These are phyloP conservation scores for Teratosphaeriaceae sp. DNA, from an alignment of 2,329 filamentous ascomycete genomes.

Conservation along the genomic window DNA sequence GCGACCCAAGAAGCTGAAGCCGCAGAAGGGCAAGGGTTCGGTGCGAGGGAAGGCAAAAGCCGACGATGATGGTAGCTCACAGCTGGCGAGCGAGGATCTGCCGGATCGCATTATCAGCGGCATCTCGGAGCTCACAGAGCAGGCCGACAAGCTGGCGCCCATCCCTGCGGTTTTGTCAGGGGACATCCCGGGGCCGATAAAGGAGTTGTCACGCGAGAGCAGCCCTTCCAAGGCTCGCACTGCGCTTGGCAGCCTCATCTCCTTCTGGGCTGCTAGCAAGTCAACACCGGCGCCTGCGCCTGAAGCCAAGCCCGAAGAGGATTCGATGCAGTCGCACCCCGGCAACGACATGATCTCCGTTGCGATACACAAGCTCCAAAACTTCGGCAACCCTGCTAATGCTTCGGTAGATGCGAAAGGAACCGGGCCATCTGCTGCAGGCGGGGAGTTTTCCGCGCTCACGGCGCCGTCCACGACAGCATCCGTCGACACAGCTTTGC, in stretches of 20 bases:
- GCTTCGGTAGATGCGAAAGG: background rate
- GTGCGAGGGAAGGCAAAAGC: conserved; percentile 14
- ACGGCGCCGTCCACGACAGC: background rate
- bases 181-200: too few species aligned
- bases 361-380: background rate
- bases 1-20: conserved; percentile 13
- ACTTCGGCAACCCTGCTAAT: background rate
- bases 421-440: too few species aligned
- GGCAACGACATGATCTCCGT: background rate
- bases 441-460: too few species aligned
- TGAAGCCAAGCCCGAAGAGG: background rate
- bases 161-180: background rate
- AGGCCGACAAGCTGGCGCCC: background rate
- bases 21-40: conserved; percentile 9
- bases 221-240: background rate
- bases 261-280: background rate
- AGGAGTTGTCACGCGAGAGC: background rate
- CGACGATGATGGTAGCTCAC: background rate
- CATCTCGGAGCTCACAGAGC: background rate
- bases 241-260: background rate
- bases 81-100: background rate
- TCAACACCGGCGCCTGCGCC: background rate
- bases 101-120: background rate
- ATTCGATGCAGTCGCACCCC: background rate
- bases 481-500: background rate